These are phyloP conservation scores for Turritis glabra DNA, from an alignment of 345 rosid species.

Conservation along the genomic window DNA sequence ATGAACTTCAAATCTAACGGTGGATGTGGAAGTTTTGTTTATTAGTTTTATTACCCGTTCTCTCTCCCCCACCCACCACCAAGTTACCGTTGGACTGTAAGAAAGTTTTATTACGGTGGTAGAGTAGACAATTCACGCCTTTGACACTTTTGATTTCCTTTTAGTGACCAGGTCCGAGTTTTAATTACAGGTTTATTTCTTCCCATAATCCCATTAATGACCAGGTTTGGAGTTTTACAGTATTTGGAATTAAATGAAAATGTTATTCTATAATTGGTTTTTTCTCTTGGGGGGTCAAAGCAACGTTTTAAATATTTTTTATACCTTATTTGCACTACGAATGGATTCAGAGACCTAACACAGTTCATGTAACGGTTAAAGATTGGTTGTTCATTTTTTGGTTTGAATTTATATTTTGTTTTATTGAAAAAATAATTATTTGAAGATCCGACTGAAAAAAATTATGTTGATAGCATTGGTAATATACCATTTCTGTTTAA, in stretches of 20 bases:
- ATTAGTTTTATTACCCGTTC: background rate
- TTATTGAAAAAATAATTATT: too few relatives aligned
- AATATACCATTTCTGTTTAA: background rate
- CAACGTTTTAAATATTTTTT: background rate
- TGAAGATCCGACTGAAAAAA: too few relatives aligned
- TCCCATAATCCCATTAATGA: background rate
- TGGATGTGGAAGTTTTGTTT: background rate
- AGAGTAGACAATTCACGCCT: background rate
- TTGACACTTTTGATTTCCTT: background rate
- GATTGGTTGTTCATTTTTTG: background rate
- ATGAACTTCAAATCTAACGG: slow-evolving; percentile 27
- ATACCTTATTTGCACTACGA: background rate
- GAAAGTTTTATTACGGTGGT: background rate
- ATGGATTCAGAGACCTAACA: background rate
- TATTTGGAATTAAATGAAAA: background rate
- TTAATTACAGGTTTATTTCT: slow-evolving; percentile 3
- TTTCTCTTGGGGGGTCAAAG: background rate
- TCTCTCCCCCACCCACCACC: too few relatives aligned
- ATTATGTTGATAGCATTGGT: background rate
- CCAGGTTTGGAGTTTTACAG: background rate
- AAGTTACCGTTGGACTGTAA: slow-evolving; percentile 20
- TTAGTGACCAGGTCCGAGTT: background rate
- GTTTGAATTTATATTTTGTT: background rate
- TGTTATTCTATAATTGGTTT: background rate
- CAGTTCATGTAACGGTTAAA: background rate